Conservation (phyloP, 1,139 yeast species). For the Debaryomycetaceae sp. region DNA sequence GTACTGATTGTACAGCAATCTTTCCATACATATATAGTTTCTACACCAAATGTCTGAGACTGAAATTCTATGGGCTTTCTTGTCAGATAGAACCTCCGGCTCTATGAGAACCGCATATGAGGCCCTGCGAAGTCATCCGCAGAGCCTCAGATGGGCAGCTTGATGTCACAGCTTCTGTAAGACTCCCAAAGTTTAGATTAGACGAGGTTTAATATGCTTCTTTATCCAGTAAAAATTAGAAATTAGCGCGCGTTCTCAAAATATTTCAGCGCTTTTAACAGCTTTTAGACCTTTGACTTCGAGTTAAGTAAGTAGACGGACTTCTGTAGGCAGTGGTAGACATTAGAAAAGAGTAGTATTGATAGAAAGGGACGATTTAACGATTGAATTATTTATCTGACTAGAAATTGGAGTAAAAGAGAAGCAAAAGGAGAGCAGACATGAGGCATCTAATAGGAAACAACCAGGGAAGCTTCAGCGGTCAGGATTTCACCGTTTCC, state of each 20-base stretch:
- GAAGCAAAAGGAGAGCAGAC: slow-evolving; percentile 21
- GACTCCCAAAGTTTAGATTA: not conserved
- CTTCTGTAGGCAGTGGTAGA: not conserved
- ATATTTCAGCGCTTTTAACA: not conserved
- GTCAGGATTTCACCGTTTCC: slow-evolving; percentile 34
- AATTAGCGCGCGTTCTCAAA: not conserved
- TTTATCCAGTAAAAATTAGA: not conserved
- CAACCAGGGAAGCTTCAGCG: slow-evolving; percentile 37
- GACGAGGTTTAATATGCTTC: not conserved
- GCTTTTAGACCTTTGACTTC: not conserved
- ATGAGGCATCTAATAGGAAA: slow-evolving; percentile 30
- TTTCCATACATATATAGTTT: too few relatives aligned
- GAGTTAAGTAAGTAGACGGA: not conserved
- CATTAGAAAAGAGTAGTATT: not conserved
- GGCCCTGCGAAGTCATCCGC: too few relatives aligned
- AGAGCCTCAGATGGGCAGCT: too few relatives aligned
- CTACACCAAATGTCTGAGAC: too few relatives aligned
- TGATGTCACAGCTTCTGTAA: too few relatives aligned
- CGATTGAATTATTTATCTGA: too few relatives aligned
- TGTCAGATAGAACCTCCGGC: too few relatives aligned
- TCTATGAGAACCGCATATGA: too few relatives aligned
- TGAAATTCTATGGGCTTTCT: too few relatives aligned
- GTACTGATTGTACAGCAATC: too few relatives aligned
- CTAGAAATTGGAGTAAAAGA: too few relatives aligned
- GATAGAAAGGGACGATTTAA: too few relatives aligned